Conservation (phyloP, 345 rosid species). For the Aegle marmelos region DNA sequence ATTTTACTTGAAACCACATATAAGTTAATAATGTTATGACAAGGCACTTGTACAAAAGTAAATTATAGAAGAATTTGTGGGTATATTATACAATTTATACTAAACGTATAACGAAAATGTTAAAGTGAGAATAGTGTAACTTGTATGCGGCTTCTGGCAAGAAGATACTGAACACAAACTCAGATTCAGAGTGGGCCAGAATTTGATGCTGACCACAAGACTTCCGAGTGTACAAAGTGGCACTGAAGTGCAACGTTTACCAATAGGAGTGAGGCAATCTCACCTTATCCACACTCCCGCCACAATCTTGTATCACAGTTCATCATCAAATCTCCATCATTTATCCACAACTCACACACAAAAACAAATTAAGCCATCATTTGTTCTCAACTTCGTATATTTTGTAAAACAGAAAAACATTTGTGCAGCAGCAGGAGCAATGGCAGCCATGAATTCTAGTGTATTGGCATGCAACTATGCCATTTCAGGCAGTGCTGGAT, state of each 20-base stretch:
- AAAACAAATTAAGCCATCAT: not conserved
- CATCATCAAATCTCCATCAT: conserved; percentile 34
- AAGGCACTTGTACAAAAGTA: too few species aligned
- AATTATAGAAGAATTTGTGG: too few species aligned
- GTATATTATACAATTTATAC: too few species aligned
- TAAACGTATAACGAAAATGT: not conserved
- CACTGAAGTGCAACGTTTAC: conserved; percentile 26
- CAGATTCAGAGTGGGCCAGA: conserved; percentile 41
- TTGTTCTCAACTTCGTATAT: not conserved
- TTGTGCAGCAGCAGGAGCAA: conserved; percentile 10
- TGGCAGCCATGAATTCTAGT: conserved; percentile 86
- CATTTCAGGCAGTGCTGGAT: conserved; percentile 56
- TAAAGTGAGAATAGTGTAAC: not conserved
- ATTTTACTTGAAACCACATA: too few species aligned
- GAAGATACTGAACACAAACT: conserved; percentile 11
- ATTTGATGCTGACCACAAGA: conserved; percentile 22
- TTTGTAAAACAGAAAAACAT: not conserved
- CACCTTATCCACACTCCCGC: conserved; percentile 93
- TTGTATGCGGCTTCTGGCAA: not conserved
- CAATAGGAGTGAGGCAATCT: conserved; percentile 84
- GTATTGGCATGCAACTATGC: conserved; percentile 81
- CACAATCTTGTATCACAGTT: conserved; percentile 50
- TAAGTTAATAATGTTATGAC: too few species aligned
- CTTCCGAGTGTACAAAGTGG: not conserved
- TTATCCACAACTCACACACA: conserved; percentile 26